Evolutionary conservation across 2,329 filamentous ascomycete species (phyloP), one percentile per base, ranked within the genome.

Genomic region (Arthroderma uncinatum): DNA sequence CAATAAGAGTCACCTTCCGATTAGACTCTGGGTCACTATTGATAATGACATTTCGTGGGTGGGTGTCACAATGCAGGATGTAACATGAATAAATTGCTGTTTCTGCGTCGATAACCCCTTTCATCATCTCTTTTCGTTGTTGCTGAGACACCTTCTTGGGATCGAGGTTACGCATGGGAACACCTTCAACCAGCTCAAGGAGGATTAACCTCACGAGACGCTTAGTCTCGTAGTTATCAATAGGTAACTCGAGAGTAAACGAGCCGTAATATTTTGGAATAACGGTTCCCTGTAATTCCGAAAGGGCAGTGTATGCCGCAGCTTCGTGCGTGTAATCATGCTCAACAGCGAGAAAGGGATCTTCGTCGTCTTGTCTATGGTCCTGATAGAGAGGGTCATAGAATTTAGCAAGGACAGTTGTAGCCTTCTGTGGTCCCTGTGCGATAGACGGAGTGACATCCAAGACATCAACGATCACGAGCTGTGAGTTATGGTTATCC

Each of bases 151-250:
- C 58, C 21, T 57, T 39, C 4, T 14, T 25, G 6, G 62, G 62
- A n/a, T 58, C 47, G 25, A 54, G 21, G 47, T 57, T 39, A 33
- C 61, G 28, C 59, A 66, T 64, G 1, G 60, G 57, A 1, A 48
- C 50, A 9, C 63, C 63, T 25, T 25, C 42, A 23, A 65, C 62
- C 28, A 62, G 50, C 25, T 67, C 61, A 5, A 65, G 57, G 23
- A 67, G 55, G 54, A 66, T 63, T 34, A 67, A 54, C 57, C 62
- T 55, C 28, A 66, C 61, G 8, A 37, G 47, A 25, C 62, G 60
- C 25, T 53, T 19, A 5, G 7, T 8, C 16, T 16, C 5, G 7
- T 25, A 21, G 3, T 21, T 10, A 30, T 53, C 14, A 34, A 42
- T 40, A 14, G 52, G n/a, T 30, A 55, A 25, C 23, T 52, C 21